Base-by-base conservation (phyloP, 2,329 filamentous ascomycete species). In the Fusarium transvaalense region DNA sequence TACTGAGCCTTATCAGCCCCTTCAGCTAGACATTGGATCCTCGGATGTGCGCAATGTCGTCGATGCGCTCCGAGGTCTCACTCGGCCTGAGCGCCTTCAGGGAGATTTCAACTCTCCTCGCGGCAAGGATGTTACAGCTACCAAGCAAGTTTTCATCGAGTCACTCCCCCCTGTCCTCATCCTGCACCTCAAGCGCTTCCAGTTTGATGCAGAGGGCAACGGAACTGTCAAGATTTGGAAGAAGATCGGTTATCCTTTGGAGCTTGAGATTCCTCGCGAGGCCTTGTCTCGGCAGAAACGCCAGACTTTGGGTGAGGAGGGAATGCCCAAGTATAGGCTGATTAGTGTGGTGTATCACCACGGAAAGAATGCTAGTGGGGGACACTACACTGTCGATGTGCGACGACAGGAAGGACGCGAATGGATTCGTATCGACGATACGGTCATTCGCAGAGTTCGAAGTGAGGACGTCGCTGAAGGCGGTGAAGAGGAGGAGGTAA, bases 151-250 rank as follows among this genome's bases (percentile, higher is more conserved):
- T 4, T 94, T 97, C 72, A 97, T 99, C 66, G 95, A 98, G 74
- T 92, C 89, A 2, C 84, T 98, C 17, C 96, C 96, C 1, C 93
- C 94, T 1, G 92, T 98, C 6, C 86, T 99, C 14, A 97, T 98
- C 55, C 86, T 99, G 10, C 96, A 99, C 76, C 85, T 99, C 41
- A 99, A 99, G 82, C 93, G 96, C 43, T 99, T 99, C 84, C 93
- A 97, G 74, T 98, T 97, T 74, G 94, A 98, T 74, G 92, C 90
- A 64, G 88, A 91, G 60, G 92, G 91, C 43, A 74, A 76, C 43
- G 94, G 94, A 25, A 97, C 94, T 1, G 91, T 97, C 75, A 99
- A 99, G 84, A 97, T 98, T 68, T 97, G 95, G 93, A 99, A 98
- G 83, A 97, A 95, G 82, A 86, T 99, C 61, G 95, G 94, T 21